Evolutionary conservation across 306 rosid genomes (phyloP).

Genomic region (Fragaria vesca): DNA sequence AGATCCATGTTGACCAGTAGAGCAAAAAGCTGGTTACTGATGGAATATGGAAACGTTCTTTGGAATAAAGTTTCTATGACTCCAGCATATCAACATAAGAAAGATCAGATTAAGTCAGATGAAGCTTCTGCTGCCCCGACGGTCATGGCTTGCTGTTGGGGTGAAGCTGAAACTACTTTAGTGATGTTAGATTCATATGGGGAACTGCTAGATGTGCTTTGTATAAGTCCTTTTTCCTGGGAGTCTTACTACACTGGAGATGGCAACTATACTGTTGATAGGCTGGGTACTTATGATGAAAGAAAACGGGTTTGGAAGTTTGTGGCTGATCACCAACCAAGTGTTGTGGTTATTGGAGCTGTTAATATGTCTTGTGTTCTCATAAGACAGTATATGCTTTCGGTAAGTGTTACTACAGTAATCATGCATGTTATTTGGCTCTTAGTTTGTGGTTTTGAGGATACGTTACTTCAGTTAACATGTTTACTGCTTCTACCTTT

Average conservation of each 20-base stretch:
- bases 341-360: constrained; percentile 89
- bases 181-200: constrained; percentile 93
- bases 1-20: constrained; percentile 65
- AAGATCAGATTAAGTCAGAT: constrained; percentile 71
- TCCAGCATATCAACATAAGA: constrained; percentile 76
- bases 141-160: constrained; percentile 99
- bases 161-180: constrained; percentile 90
- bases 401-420: constrained; percentile 46
- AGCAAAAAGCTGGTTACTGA: constrained; percentile 75
- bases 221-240: constrained; percentile 72
- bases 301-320: constrained; percentile 89
- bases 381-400: constrained; percentile 76
- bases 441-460: background rate
- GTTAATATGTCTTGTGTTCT: constrained; percentile 85
- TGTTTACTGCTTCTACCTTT: constrained; percentile 8
- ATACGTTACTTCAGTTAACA: background rate
- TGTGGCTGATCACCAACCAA: constrained; percentile 97
- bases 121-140: constrained; percentile 68
- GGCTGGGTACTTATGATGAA: constrained; percentile 74
- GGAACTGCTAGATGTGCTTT: constrained; percentile 85
- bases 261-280: constrained; percentile 26
- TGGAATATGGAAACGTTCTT: constrained; percentile 78
- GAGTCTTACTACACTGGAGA: background rate
- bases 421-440: background rate
- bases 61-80: constrained; percentile 88